These are phyloP conservation scores for Nemania sp. DNA, from an alignment of 2,329 filamentous ascomycete species.

Conservation along the genomic window DNA sequence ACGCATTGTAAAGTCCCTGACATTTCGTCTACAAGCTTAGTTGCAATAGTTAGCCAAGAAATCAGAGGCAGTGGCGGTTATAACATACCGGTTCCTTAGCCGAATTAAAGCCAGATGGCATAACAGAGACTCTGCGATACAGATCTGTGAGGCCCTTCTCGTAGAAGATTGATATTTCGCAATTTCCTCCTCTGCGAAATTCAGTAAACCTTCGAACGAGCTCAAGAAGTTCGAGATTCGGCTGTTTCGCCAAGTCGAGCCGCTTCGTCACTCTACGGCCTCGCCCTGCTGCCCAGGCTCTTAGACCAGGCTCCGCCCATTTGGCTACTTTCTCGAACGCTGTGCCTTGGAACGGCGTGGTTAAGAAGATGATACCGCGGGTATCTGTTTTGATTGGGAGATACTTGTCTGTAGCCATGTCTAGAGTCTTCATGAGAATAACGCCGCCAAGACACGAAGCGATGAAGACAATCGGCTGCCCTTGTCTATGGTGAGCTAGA, in stretches of 20 bases:
- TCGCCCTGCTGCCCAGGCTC: background rate
- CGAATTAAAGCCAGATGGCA: background rate
- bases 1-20: background rate
- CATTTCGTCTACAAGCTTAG: background rate
- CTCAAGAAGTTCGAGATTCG: background rate
- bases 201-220: background rate
- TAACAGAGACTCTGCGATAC: background rate
- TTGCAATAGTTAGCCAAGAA: background rate
- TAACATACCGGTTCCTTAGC: background rate
- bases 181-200: background rate
- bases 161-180: background rate
- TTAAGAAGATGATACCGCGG: slow-evolving; percentile 4
- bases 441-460: slow-evolving; percentile 10
- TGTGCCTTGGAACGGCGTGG: slow-evolving; percentile 5
- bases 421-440: slow-evolving; percentile 4
- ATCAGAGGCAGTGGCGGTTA: background rate
- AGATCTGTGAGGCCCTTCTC: background rate
- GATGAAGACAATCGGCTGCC: slow-evolving; percentile 5
- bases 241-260: background rate
- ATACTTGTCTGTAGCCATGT: background rate
- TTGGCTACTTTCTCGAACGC: background rate
- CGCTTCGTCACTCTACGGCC: background rate
- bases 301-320: background rate
- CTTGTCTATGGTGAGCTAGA: background rate
- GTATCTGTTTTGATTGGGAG: background rate